These are phyloP conservation scores for Tillandsia leiboldiana DNA, from an alignment of 176 grass and related monocot species.

Conservation along the genomic window DNA sequence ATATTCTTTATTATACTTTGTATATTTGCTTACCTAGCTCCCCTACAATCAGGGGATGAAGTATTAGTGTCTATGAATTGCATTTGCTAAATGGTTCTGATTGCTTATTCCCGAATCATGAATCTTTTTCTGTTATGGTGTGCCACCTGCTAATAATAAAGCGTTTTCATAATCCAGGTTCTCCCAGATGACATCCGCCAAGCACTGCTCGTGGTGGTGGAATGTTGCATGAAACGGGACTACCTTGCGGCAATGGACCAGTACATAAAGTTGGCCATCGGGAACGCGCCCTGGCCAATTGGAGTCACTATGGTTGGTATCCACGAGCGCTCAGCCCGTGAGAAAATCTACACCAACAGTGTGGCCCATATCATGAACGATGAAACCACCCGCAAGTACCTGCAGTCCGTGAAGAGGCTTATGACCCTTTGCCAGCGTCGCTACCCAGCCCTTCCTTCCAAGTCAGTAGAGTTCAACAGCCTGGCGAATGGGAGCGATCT, in stretches of 20 bases:
- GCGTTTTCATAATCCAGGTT: constrained; percentile 31
- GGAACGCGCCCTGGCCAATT: constrained; percentile 90
- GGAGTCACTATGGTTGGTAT: constrained; percentile 96
- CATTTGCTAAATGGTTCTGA: background rate
- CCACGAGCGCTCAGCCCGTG: constrained; percentile 78
- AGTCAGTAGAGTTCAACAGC: constrained; percentile 91
- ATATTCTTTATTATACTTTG: too few species aligned
- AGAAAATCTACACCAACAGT: constrained; percentile 82
- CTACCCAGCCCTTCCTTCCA: constrained; percentile 66
- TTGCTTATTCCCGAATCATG: background rate
- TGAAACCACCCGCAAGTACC: constrained; percentile 84
- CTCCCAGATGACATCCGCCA: constrained; percentile 67
- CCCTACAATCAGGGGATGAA: too few species aligned
- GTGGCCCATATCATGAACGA: constrained; percentile 95
- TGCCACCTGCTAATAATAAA: background rate
- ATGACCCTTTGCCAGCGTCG: constrained; percentile 77
- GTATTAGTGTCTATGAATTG: too few species aligned
- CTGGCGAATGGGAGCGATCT: constrained; percentile 87
- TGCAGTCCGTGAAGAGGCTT: constrained; percentile 83
- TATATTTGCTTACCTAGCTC: too few species aligned
- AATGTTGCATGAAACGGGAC: constrained; percentile 79
- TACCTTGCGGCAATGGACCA: constrained; percentile 87
- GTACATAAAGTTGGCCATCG: constrained; percentile 85
- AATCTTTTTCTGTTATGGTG: background rate
- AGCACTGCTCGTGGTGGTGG: constrained; percentile 58